Conservation (phyloP, 1,284 basidiomycete genomes). For the Athelia psychrophila region DNA sequence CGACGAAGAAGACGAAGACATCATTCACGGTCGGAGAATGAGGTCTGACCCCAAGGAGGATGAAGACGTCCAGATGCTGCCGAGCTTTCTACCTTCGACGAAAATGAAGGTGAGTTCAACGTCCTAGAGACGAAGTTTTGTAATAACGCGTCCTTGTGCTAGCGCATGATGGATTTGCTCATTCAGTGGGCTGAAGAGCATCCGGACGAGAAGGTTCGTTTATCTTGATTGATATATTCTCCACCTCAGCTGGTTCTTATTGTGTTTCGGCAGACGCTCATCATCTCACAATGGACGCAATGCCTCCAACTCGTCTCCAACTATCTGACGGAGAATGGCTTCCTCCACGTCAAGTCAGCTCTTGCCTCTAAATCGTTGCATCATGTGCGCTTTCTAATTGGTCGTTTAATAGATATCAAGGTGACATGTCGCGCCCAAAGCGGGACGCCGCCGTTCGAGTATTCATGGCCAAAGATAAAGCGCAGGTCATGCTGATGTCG, state of each 20-base stretch:
- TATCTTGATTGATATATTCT: not conserved
- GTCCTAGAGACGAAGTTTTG: too few species aligned
- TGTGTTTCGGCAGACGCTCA: conserved; percentile 35
- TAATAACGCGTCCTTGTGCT: not conserved
- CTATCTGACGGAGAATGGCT: conserved; percentile 46
- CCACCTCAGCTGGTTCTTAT: conserved; percentile 2
- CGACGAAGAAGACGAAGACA: conserved; percentile 32
- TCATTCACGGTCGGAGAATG: conserved; percentile 37
- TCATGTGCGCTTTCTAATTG: not conserved
- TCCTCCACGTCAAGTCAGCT: conserved; percentile 51
- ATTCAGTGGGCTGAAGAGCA: conserved; percentile 33
- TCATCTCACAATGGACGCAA: conserved; percentile 63
- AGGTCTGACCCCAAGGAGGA: conserved; percentile 26
- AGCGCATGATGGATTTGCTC: conserved; percentile 57
- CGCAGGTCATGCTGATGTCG: conserved; percentile 54
- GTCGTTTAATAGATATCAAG: conserved; percentile 46
- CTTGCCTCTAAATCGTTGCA: not conserved
- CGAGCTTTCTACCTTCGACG: conserved; percentile 53
- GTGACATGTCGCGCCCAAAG: conserved; percentile 50
- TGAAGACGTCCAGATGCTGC: conserved; percentile 35
- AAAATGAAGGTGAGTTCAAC: conserved; percentile 55
- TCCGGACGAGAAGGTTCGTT: conserved; percentile 55
- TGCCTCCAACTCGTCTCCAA: conserved; percentile 53
- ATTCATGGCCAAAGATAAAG: conserved; percentile 57
- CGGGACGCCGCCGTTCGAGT: conserved; percentile 49